Base-by-base conservation (phyloP, 345 rosid genomes). In the Sapria himalayana region DNA sequence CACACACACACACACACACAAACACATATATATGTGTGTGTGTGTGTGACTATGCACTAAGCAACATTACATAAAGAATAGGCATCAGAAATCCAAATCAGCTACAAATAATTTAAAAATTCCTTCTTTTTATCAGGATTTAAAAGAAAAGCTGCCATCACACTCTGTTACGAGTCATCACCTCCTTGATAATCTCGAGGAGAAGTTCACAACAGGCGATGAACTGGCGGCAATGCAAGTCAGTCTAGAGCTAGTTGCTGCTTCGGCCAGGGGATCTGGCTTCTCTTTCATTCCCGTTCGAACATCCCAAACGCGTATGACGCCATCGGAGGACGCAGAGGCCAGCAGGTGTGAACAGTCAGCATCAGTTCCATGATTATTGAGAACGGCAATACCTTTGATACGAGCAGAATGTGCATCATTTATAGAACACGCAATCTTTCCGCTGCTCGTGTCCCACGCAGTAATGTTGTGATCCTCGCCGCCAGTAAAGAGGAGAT, bases 151-250 rank as follows among this genome's bases (percentile, higher is more conserved):
- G n/a, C n/a, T n/a, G n/a, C n/a, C n/a, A n/a, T n/a, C n/a, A n/a
- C n/a, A n/a, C n/a, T n/a, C n/a, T n/a, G n/a, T n/a, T n/a, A n/a
- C n/a, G n/a, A n/a, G n/a, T n/a, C n/a, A n/a, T n/a, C n/a, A n/a
- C n/a, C n/a, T n/a, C n/a, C n/a, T n/a, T n/a, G n/a, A n/a, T n/a
- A n/a, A n/a, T n/a, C n/a, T n/a, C n/a, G n/a, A n/a, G n/a, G n/a
- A n/a, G n/a, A n/a, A n/a, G n/a, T n/a, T n/a, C n/a, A n/a, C n/a
- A n/a, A n/a, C n/a, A n/a, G n/a, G n/a, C n/a, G n/a, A n/a, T n/a
- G n/a, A n/a, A n/a, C n/a, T n/a, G n/a, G n/a, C 95, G 4, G 93
- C 92, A 52, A 89, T 85, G 64, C 93, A 84, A 29, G 99, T 79
- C 46, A 84, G 67, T 65, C 99, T 79, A 25, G 95, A 74, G 54